A percentile compares a stretch with the other conserved stretches of the same genome.
Conservation (phyloP, 2,329 filamentous ascomycete genomes). For the Chrysoporthe puriensis region DNA sequence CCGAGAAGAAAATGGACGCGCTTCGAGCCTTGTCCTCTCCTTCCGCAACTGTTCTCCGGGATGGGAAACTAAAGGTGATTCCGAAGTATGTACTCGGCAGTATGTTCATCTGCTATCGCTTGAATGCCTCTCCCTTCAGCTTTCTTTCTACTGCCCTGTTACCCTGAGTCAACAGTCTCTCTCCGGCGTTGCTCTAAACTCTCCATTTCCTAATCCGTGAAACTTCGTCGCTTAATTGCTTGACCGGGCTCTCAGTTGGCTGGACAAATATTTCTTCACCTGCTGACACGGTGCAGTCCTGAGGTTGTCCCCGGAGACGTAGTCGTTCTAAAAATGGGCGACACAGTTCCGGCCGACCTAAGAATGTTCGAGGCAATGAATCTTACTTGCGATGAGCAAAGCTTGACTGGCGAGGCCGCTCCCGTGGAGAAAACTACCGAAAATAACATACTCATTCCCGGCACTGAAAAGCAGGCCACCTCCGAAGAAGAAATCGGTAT, state of each 20-base stretch:
- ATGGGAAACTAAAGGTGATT: conserved; percentile 61
- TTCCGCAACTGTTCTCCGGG: conserved; percentile 64
- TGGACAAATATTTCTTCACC: neutral
- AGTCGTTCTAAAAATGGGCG: conserved; percentile 68
- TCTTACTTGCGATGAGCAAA: conserved; percentile 76
- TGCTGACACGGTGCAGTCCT: conserved; percentile 44
- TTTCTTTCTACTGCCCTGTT: no score
- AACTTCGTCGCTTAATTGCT: neutral
- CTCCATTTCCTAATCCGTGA: neutral
- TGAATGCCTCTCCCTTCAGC: neutral
- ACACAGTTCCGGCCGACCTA: conserved; percentile 75
- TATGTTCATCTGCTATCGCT: neutral
- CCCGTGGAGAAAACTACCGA: conserved; percentile 69
- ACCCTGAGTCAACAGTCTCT: no score
- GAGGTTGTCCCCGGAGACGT: conserved; percentile 75
- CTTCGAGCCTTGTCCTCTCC: conserved; percentile 64
- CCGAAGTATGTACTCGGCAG: conserved; percentile 52
- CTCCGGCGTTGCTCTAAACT: no score
- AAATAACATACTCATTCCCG: conserved; percentile 48
- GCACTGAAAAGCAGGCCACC: conserved; percentile 49
- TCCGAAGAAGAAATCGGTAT: conserved; percentile 61
- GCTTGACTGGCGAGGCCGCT: conserved; percentile 76
- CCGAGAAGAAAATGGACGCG: conserved; percentile 70
- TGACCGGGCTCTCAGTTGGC: neutral
- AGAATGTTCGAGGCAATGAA: conserved; percentile 76